Evolutionary conservation across 2,329 filamentous ascomycete species (phyloP).

Genomic region (Ceratocystis alfenasii): DNA sequence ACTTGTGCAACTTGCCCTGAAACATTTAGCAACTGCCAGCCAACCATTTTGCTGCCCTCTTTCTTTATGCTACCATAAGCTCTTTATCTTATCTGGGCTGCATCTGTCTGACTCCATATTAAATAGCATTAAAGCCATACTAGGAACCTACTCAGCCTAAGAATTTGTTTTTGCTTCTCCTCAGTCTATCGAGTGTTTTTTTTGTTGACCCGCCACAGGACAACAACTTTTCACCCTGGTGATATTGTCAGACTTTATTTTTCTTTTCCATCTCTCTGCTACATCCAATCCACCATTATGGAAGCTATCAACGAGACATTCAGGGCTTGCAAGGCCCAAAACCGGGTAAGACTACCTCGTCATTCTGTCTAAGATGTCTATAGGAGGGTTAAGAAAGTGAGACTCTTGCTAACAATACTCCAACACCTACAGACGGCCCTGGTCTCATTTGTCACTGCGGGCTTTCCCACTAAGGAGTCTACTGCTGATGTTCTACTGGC

Average conservation of each 20-base stretch:
- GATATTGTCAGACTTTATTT: background rate
- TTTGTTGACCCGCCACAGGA: background rate
- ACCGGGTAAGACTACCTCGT: conserved; percentile 36
- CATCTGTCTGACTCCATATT: conserved; percentile 11
- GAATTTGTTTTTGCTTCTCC: background rate
- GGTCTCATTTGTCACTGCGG: conserved; percentile 92
- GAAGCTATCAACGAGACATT: conserved; percentile 49
- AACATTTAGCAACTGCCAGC: background rate
- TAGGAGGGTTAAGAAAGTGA: too few relatives aligned
- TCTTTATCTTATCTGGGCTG: conserved; percentile 12
- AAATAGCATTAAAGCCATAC: background rate
- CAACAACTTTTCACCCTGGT: background rate
- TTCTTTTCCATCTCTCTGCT: background rate
- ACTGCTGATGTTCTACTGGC: conserved; percentile 75
- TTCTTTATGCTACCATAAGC: background rate
- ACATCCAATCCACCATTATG: conserved; percentile 33
- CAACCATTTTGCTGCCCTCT: background rate
- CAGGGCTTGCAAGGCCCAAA: conserved; percentile 46
- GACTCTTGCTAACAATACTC: background rate
- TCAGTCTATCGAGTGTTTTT: background rate
- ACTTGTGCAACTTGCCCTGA: background rate
- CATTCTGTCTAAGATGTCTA: background rate
- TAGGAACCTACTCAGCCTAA: background rate
- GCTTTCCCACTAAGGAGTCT: conserved; percentile 71
- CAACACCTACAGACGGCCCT: conserved; percentile 53